A percentile compares a stretch with the other conserved stretches of the same genome.
These are phyloP conservation scores for Russula abietina DNA, from an alignment of 768 basidiomycete genomes.

Conservation along the genomic window DNA sequence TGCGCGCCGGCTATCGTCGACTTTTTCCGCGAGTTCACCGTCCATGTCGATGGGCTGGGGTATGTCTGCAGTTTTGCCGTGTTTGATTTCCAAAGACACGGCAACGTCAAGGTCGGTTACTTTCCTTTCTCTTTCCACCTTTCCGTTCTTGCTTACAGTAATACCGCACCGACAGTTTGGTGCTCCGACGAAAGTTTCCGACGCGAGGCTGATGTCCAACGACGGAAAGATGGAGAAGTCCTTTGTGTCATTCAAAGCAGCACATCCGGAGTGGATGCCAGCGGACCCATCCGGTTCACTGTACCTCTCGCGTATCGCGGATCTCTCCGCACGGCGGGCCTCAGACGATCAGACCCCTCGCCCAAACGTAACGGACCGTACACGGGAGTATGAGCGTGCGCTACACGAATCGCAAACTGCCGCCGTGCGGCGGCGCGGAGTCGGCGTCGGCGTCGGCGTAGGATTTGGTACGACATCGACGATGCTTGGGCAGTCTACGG, in stretches of 20 bases:
- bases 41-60: conserved; percentile 93
- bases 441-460: conserved; percentile 27
- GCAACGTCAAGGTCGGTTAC: conserved; percentile 71
- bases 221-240: conserved; percentile 99
- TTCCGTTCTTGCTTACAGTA: not conserved
- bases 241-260: conserved; percentile 91
- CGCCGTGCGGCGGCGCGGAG: conserved; percentile 39
- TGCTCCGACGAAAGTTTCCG: conserved; percentile 62
- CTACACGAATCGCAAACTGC: conserved; percentile 61
- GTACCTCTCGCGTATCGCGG: conserved; percentile 78
- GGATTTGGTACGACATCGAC: conserved; percentile 38
- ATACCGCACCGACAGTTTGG: conserved; percentile 54
- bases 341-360: conserved; percentile 16
- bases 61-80: conserved; percentile 98
- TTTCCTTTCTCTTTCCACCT: not conserved
- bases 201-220: conserved; percentile 75
- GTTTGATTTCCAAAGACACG: conserved; percentile 94
- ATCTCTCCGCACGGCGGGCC: conserved; percentile 18
- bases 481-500: conserved; percentile 33
- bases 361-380: conserved; percentile 37
- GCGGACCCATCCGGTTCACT: conserved; percentile 86
- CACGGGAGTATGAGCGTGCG: conserved; percentile 72
- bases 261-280: conserved; percentile 94
- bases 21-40: conserved; percentile 96
- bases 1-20: conserved; percentile 92